Conservation (phyloP, 176 grass and related monocot species). For the Chrysopogon serrulatus region DNA sequence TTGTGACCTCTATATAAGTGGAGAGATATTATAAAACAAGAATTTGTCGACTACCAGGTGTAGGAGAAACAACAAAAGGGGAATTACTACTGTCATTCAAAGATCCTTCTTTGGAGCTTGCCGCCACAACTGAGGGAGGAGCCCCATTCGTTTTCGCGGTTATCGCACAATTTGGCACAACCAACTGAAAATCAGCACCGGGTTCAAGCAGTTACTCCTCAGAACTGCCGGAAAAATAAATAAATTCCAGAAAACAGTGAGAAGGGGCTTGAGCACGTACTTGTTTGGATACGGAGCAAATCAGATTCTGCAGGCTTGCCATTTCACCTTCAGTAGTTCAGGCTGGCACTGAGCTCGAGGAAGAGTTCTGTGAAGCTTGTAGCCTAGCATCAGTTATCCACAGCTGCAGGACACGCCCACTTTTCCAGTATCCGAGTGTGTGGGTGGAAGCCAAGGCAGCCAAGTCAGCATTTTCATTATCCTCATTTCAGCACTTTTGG, state of each 20-base stretch:
- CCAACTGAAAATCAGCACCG: slow-evolving; percentile 37
- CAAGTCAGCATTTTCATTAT: slow-evolving; percentile 47
- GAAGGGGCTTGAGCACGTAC: slow-evolving; percentile 15
- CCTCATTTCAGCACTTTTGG: slow-evolving; percentile 5
- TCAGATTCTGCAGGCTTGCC: slow-evolving; percentile 53
- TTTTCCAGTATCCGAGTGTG: slow-evolving; percentile 5
- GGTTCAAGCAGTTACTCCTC: not conserved
- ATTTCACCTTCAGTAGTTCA: slow-evolving; percentile 33
- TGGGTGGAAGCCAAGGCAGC: slow-evolving; percentile 42
- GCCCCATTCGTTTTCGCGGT: slow-evolving; percentile 17
- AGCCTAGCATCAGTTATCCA: slow-evolving; percentile 22
- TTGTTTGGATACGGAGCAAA: slow-evolving; percentile 61
- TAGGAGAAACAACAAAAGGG: not conserved
- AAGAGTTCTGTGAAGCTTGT: not conserved
- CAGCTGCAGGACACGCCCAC: slow-evolving; percentile 13
- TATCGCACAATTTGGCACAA: slow-evolving; percentile 26
- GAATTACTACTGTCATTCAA: slow-evolving; percentile 46
- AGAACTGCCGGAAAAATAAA: not conserved
- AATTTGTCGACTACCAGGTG: not conserved
- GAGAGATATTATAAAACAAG: not conserved
- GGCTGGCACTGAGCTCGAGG: not conserved
- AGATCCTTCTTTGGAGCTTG: slow-evolving; percentile 29
- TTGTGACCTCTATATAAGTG: slow-evolving; percentile 48
- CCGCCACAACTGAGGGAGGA: slow-evolving; percentile 30
- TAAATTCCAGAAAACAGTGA: not conserved